Percentiles rank a stretch among this genome's conserved stretches.
Conservation (phyloP, 495 filamentous ascomycete genomes). For the Friedmanniomyces endolithicus region DNA sequence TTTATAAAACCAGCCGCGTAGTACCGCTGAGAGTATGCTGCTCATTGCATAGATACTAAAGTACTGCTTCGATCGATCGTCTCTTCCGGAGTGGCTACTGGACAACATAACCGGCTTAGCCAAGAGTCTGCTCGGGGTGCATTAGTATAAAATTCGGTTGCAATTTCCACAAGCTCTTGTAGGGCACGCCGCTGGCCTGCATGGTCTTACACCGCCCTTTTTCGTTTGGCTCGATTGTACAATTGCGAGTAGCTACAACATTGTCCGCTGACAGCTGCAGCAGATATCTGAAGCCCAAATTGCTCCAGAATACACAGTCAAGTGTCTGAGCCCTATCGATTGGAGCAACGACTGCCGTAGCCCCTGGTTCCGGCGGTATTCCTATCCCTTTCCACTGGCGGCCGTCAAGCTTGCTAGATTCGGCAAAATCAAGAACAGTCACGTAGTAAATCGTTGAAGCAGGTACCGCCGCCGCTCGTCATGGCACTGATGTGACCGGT, state of each 20-base stretch:
- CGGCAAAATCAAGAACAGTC: background rate
- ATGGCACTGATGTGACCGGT: background rate
- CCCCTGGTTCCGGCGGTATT: constrained; percentile 4
- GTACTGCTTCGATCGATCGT: too few species aligned
- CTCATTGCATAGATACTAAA: too few species aligned
- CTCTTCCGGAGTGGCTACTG: too few species aligned
- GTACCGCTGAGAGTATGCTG: too few species aligned
- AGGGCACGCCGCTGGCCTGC: background rate
- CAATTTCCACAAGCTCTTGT: background rate
- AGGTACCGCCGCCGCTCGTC: background rate
- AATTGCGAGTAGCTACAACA: background rate
- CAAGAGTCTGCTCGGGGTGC: background rate
- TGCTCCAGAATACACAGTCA: background rate
- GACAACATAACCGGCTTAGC: background rate
- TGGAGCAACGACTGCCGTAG: background rate
- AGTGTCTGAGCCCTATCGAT: background rate
- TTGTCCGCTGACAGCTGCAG: background rate
- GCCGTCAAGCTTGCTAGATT: background rate
- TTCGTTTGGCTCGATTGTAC: background rate
- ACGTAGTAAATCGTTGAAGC: background rate
- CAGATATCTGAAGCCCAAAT: background rate
- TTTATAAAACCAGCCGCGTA: too few species aligned
- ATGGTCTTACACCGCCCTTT: background rate
- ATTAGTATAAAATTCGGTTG: background rate
- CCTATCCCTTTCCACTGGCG: constrained; percentile 1